Conservation (phyloP, 1,139 yeast species). For the Saccharomyces pastorianus region DNA sequence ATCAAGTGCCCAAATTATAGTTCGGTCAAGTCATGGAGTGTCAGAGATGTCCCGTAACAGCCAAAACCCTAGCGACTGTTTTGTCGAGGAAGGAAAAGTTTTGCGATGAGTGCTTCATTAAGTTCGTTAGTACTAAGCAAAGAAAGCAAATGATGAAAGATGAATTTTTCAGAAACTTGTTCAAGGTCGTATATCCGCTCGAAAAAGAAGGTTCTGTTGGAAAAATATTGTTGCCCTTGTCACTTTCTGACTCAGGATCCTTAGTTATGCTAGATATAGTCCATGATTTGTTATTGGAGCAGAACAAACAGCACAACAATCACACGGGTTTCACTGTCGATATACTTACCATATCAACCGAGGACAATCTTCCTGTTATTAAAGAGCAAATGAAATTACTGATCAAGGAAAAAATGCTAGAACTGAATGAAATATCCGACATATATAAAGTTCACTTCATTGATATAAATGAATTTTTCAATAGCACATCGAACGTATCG, state of each 20-base stretch:
- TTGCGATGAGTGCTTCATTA: conserved; percentile 59
- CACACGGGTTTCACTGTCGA: conserved; percentile 59
- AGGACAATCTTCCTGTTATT: conserved; percentile 8
- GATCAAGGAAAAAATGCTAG: conserved; percentile 21
- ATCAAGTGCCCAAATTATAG: not conserved
- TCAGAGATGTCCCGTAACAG: conserved; percentile 39
- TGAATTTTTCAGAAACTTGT: conserved; percentile 64
- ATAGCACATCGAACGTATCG: conserved; percentile 3
- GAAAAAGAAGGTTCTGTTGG: conserved; percentile 23
- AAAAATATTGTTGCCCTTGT: conserved; percentile 50
- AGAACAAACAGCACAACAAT: conserved; percentile 50
- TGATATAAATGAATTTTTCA: conserved; percentile 34
- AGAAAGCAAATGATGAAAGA: conserved; percentile 70
- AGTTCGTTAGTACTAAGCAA: conserved; percentile 71
- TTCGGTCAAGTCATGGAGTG: conserved; percentile 9
- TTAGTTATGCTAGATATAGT: conserved; percentile 61
- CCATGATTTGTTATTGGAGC: conserved; percentile 53
- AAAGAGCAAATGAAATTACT: conserved; percentile 16
- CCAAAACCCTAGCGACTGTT: conserved; percentile 37
- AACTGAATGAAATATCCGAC: conserved; percentile 13
- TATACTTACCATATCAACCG: conserved; percentile 35
- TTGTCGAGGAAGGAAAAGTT: conserved; percentile 62
- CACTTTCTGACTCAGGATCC: conserved; percentile 55
- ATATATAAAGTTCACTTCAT: conserved; percentile 35
- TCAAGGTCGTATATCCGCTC: conserved; percentile 32